Conservation (phyloP, 2,329 filamentous ascomycete genomes). For the Exophiala oligosperma region DNA sequence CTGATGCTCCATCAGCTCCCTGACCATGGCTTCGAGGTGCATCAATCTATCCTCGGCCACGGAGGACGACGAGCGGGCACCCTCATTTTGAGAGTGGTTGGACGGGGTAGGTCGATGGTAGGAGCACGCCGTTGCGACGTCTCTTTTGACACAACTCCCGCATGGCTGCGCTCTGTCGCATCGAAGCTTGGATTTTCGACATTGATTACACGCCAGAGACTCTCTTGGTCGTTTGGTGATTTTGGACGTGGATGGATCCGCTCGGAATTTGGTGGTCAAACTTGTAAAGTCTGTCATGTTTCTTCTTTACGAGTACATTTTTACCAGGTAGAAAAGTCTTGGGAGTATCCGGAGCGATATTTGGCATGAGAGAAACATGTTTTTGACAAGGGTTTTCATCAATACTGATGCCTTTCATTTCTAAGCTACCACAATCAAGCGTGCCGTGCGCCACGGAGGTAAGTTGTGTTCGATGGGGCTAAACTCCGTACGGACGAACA, state of each 20-base stretch:
- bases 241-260: conserved; percentile 48
- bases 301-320: neutral
- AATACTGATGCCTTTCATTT: too few species aligned
- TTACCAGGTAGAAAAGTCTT: neutral
- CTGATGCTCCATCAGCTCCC: conserved; percentile 17
- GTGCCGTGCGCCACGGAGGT: too few species aligned
- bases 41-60: conserved; percentile 20
- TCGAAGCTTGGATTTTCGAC: conserved; percentile 43
- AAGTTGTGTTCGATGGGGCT: too few species aligned
- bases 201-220: conserved; percentile 60
- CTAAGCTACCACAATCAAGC: too few species aligned
- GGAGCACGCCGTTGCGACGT: conserved; percentile 75
- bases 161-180: conserved; percentile 41
- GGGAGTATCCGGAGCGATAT: too few species aligned
- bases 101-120: conserved; percentile 57
- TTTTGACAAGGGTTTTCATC: too few species aligned
- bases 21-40: conserved; percentile 19
- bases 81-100: neutral
- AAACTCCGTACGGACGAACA: too few species aligned
- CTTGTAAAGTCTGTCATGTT: conserved; percentile 14
- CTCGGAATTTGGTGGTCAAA: conserved; percentile 21
- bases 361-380: too few species aligned
- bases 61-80: neutral
- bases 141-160: conserved; percentile 64
- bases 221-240: conserved; percentile 89